Evolutionary conservation across 1,139 yeast species (phyloP), one percentile per base, ranked within the genome.

Genomic region (Scheffersomyces segobiensis): DNA sequence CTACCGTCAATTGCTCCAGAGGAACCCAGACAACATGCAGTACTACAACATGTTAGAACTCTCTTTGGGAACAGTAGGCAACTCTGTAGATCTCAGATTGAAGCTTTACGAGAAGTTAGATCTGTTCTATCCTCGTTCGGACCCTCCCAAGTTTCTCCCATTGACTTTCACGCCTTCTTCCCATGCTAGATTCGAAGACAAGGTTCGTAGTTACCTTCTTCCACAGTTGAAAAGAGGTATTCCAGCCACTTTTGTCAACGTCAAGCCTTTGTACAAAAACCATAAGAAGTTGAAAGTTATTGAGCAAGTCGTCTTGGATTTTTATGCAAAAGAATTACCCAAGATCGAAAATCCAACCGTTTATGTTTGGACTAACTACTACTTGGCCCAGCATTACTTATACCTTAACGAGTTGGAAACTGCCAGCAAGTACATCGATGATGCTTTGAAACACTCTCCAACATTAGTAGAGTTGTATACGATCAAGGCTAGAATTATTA

Each of bases 191-290:
- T 89, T 87, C 68, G 77, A 71, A 55, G 61, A 62, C 57, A 84
- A 76, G 68, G 86, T 79, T 49, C 69, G 67, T 55, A 70, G 71
- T 1, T 95, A 93, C 69, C 73, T 93, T 53, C 63, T 82, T 14
- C 74, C 80, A 3, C 91, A 88, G 69, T 82, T 96, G 66, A 76
- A 82, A 60, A 83, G 92, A 61, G 97, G 97, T 49, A 96, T 93
- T 46, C 99, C 99, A 4, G 91, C 98, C 0, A 84, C 96, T 6
- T 95, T 93, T 75, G 89, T 89, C 54, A 89, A 91, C 66, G 85
- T 95, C 57, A 93, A 93, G 74, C 91, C 96, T 1, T 79, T 93
- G 62, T 93, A 92, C 73, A 81, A 78, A 58, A 83, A 83, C 62
- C 61, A 70, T 2, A 70, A 69, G 17, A 89, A 89, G 68, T 75